Base-by-base conservation (phyloP, 2,329 filamentous ascomycete genomes). In the Colletotrichum tofieldiae region DNA sequence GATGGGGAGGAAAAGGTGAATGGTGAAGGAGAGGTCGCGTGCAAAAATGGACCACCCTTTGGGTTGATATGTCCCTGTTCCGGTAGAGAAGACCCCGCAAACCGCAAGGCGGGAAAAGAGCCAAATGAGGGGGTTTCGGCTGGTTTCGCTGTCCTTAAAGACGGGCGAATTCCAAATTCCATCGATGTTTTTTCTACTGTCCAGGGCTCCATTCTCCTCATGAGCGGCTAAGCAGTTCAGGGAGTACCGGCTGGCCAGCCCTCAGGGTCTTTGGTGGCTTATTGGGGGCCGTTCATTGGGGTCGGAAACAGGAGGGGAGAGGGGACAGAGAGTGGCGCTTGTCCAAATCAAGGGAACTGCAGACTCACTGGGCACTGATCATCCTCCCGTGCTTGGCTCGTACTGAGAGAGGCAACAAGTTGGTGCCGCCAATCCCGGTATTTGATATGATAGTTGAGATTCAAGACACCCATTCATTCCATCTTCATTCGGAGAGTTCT, bases 101-200 rank as follows among this genome's bases (percentile, higher is more conserved):
- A 18, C 26, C 49, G 12, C 18, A n/a, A n/a, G 20, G 32, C 29
- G 29, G 20, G 29, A 35, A 8, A n/a, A 29, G 32, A 32, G 18
- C 23, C 26, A 11, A 14, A 41, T 26, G 43, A 62, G 45, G 56
- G 55, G 62, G 54, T 23, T 56, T 32, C 41, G 23, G 35, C 49
- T 23, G 37, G 54, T 39, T 51, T 26, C 6, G 45, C n/a, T 49
- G 43, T 32, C 51, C 61, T 71, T 52, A 60, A 55, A 63, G 29
- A 69, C 29, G 43, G 59, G 51, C 65, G 59, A 67, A 72, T 72
- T 64, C 65, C 65, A 67, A 68, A 68, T 64, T 59, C 51, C 65
- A 64, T 68, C 43, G 16, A 37, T 26, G 23, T 45, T 64, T 64
- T 45, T 55, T 55, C n/a, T 65, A 52, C 45, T n/a, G 32, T 35